Evolutionary conservation across 495 filamentous ascomycete genomes (phyloP).

Genomic region (Penicillium ucsense): DNA sequence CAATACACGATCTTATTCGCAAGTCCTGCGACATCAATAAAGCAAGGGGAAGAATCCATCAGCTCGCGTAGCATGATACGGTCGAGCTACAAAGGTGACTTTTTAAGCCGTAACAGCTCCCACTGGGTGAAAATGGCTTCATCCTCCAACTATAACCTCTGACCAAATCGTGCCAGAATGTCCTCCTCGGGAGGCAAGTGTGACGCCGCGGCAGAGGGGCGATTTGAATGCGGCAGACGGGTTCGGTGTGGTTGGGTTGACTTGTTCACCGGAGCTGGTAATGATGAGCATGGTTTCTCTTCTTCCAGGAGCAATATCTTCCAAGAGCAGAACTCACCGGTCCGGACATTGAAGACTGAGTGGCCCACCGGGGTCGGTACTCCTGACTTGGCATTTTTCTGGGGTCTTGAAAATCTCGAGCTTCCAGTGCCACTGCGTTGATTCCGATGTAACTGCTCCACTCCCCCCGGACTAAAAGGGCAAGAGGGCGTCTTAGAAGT

Average conservation of each 20-base stretch:
- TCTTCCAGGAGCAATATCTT: no score
- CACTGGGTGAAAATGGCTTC: no score
- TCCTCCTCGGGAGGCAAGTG: slow-evolving; percentile 12
- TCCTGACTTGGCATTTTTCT: slow-evolving; percentile 3
- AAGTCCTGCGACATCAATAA: no score
- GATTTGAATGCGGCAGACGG: slow-evolving; percentile 11
- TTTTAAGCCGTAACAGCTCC: no score
- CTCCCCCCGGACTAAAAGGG: slow-evolving; percentile 25
- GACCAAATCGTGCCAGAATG: slow-evolving; percentile 15
- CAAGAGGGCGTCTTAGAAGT: slow-evolving; percentile 21
- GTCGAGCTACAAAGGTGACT: no score
- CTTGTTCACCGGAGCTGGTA: not conserved
- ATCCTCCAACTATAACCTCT: no score
- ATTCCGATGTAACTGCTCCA: slow-evolving; percentile 35
- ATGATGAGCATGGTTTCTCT: not conserved
- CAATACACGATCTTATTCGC: no score
- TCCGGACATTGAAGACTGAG: slow-evolving; percentile 9
- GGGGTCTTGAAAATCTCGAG: slow-evolving; percentile 18
- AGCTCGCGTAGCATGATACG: no score
- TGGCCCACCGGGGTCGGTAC: slow-evolving; percentile 22
- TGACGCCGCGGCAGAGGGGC: slow-evolving; percentile 5
- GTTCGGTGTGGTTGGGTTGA: slow-evolving; percentile 19
- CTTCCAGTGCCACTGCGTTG: slow-evolving; percentile 42
- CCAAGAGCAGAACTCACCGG: slow-evolving; percentile 9
- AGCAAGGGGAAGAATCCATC: no score